Conservation (phyloP, 163 green algal species). For the Prototheca wickerhamii region DNA sequence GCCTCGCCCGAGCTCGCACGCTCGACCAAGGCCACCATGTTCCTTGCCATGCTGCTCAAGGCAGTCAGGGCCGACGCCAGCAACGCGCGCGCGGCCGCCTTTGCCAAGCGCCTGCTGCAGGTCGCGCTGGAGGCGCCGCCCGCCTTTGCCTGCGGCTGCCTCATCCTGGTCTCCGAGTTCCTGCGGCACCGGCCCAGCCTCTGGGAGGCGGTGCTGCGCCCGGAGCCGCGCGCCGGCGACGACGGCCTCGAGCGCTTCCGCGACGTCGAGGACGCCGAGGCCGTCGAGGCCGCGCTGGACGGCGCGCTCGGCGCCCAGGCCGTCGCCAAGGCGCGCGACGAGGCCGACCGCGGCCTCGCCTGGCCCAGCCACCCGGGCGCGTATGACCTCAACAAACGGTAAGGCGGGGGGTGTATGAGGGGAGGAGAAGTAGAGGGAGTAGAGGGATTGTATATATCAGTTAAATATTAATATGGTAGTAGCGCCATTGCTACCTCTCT, state of each 20-base stretch:
- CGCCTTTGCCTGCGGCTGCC: constrained; percentile 76
- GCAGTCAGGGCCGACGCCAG: constrained; percentile 65
- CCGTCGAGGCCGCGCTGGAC: constrained; percentile 16
- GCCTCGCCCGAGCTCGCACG: constrained; percentile 49
- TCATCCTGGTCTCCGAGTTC: constrained; percentile 82
- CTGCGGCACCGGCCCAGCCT: constrained; percentile 51
- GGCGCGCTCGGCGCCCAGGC: constrained; percentile 1
- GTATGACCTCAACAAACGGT: too few relatives aligned
- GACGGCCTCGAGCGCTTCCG: constrained; percentile 20
- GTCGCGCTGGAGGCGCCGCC: constrained; percentile 36
- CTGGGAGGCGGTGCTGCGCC: constrained; percentile 63
- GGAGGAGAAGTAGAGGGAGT: too few relatives aligned
- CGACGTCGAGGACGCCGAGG: constrained; percentile 18
- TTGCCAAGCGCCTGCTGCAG: constrained; percentile 84
- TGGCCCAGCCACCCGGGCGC: too few relatives aligned
- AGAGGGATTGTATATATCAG: too few relatives aligned
- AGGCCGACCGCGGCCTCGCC: too few relatives aligned
- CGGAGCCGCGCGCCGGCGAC: constrained; percentile 40
- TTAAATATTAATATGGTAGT: too few relatives aligned
- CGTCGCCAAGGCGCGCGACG: neutral
- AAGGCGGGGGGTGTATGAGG: too few relatives aligned
- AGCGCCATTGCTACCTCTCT: too few relatives aligned
- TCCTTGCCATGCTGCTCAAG: constrained; percentile 56
- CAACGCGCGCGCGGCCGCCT: constrained; percentile 60
- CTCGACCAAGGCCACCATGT: constrained; percentile 47